Percentiles rank a stretch among this genome's conserved stretches.
phyloP scores from a whole-genome alignment of 169 alveolate genomes.

The Eimeria nieschulzi region DNA sequence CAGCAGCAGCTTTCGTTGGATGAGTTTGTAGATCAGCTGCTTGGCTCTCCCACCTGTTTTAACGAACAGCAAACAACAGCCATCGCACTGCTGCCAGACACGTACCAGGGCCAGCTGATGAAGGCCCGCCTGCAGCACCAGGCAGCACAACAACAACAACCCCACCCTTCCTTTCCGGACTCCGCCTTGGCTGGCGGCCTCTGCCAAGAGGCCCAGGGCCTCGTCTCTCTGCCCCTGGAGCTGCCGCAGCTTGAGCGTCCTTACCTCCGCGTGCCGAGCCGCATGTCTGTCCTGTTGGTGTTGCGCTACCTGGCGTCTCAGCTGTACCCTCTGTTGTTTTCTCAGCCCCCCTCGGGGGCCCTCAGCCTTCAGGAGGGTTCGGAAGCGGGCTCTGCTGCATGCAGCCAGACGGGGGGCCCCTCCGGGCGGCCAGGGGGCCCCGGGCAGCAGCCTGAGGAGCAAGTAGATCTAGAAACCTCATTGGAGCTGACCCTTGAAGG shows the following conservation, averaged over 20 bases:
- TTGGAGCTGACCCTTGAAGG: slow-evolving; percentile 72
- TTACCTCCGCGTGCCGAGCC: slow-evolving; percentile 66
- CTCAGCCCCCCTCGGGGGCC: slow-evolving; percentile 7
- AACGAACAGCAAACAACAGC: slow-evolving; percentile 70
- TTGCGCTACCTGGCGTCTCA: slow-evolving; percentile 65
- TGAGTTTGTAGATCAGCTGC: slow-evolving; percentile 58
- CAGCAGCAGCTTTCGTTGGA: slow-evolving; percentile 54
- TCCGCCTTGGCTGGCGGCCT: not conserved
- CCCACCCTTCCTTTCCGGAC: not conserved
- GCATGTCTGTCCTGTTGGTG: slow-evolving; percentile 66
- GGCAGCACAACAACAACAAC: not conserved
- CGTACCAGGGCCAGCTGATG: slow-evolving; percentile 60
- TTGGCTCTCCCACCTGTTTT: slow-evolving; percentile 32
- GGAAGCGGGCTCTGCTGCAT: not conserved
- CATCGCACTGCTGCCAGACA: slow-evolving; percentile 69
- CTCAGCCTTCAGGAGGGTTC: not conserved
- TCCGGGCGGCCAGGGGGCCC: not conserved
- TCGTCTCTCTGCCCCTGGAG: slow-evolving; percentile 39
- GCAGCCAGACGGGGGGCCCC: not conserved
- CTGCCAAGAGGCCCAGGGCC: slow-evolving; percentile 37
- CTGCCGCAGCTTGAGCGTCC: slow-evolving; percentile 62
- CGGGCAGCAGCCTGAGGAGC: not conserved
- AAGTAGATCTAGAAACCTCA: slow-evolving; percentile 45
- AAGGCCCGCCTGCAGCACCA: slow-evolving; percentile 60
- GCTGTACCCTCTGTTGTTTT: slow-evolving; percentile 49